Evolutionary conservation across 768 basidiomycete genomes (phyloP).

Genomic region (Guyanaporus albipodus): DNA sequence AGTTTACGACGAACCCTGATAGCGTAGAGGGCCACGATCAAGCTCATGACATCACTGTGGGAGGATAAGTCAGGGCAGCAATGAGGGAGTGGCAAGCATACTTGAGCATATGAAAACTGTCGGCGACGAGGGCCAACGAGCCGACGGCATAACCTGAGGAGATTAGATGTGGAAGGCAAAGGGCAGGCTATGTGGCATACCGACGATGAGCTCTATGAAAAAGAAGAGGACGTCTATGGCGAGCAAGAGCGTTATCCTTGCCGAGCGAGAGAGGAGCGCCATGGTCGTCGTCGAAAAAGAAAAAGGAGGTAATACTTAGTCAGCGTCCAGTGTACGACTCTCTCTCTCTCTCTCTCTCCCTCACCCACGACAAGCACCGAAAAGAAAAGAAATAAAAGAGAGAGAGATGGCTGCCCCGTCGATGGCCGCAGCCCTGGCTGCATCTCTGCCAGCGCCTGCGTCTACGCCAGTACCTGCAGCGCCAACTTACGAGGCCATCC

Average conservation of each 20-base stretch:
- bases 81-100: slow-evolving; percentile 36
- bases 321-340: slow-evolving; percentile 7
- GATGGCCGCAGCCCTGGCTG: slow-evolving; percentile 92
- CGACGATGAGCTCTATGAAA: slow-evolving; percentile 78
- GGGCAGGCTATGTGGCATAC: slow-evolving; percentile 38
- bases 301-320: slow-evolving; percentile 12
- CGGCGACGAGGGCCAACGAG: slow-evolving; percentile 91
- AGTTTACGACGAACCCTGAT: slow-evolving; percentile 54
- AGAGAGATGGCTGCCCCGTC: slow-evolving; percentile 63
- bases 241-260: slow-evolving; percentile 72
- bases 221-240: slow-evolving; percentile 86
- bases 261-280: slow-evolving; percentile 59
- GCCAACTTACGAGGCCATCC: slow-evolving; percentile 80
- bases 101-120: slow-evolving; percentile 99
- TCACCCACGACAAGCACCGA: background rate
- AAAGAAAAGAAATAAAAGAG: background rate
- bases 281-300: slow-evolving; percentile 20
- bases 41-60: slow-evolving; percentile 89
- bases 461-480: slow-evolving; percentile 57
- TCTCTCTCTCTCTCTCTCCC: background rate
- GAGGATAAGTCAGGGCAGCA: slow-evolving; percentile 10
- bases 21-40: slow-evolving; percentile 93
- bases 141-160: slow-evolving; percentile 87
- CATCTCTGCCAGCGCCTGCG: slow-evolving; percentile 63
- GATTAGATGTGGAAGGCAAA: slow-evolving; percentile 8